Conservation (phyloP, 2,329 filamentous ascomycete genomes). For the Stylonectria norvegica region DNA sequence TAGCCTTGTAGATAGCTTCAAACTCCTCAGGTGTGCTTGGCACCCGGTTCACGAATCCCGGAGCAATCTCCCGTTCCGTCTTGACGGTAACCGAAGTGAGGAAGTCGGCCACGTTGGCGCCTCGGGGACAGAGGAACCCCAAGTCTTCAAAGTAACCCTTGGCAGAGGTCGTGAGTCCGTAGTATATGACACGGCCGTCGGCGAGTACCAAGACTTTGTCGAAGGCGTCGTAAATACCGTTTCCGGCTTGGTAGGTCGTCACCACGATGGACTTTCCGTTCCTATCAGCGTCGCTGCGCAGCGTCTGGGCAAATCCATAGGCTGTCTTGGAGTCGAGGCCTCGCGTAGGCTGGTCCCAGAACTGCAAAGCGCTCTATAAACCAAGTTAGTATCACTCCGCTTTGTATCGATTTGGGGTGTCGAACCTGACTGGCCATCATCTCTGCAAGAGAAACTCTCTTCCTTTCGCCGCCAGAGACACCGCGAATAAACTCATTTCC, state of each 20-base stretch:
- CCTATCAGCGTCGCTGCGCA: constrained; percentile 60
- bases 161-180: constrained; percentile 59
- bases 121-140: constrained; percentile 52
- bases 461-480: constrained; percentile 59
- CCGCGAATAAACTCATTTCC: constrained; percentile 61
- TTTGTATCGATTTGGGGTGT: neutral
- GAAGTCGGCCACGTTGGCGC: constrained; percentile 64
- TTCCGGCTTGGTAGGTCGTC: constrained; percentile 64
- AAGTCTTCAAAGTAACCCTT: constrained; percentile 64
- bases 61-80: constrained; percentile 57
- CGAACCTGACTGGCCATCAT: constrained; percentile 46
- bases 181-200: constrained; percentile 62
- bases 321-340: constrained; percentile 69
- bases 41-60: constrained; percentile 53
- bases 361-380: constrained; percentile 48
- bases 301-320: constrained; percentile 61
- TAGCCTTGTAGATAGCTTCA: constrained; percentile 36
- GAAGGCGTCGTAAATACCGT: constrained; percentile 62
- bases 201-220: constrained; percentile 71
- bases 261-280: constrained; percentile 63
- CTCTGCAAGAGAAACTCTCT: constrained; percentile 70
- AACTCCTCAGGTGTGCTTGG: constrained; percentile 63
- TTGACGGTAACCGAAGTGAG: constrained; percentile 64
- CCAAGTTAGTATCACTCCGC: neutral
- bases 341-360: constrained; percentile 68